Evolutionary conservation across 192 early-diverging fungal species (phyloP), one percentile per base, ranked within the genome.

Genomic region (Powellomyces hirtus): DNA sequence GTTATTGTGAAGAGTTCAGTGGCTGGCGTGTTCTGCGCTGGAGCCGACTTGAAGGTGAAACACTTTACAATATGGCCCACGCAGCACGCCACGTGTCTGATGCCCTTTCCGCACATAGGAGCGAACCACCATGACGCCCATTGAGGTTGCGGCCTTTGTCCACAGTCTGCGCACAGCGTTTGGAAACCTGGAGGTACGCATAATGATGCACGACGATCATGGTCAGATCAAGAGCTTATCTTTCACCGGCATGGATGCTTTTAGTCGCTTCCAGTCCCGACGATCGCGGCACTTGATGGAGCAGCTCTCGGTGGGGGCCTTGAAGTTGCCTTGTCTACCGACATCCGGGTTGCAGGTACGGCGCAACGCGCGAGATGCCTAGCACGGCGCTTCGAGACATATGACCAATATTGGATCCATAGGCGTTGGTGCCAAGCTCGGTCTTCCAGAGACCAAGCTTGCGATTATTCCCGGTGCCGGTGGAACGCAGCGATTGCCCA

Each of bases 381-480:
- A n/a, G n/a, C n/a, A n/a, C n/a, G n/a, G n/a, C n/a, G n/a, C n/a
- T n/a, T n/a, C n/a, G n/a, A n/a, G n/a, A n/a, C n/a, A n/a, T n/a
- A n/a, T n/a, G n/a, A n/a, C n/a, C n/a, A n/a, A n/a, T n/a, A n/a
- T n/a, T n/a, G n/a, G n/a, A n/a, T n/a, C n/a, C n/a, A n/a, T n/a
- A n/a, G n/a, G n/a, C n/a, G n/a, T n/a, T 56, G 24, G 29, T 36
- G 90, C 93, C 27, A 86, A 90, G 59, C 78, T 98, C 42, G 95
- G 95, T 11, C 78, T 98, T 45, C 89, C 92, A 1, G 96, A 98
- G 75, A 96, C 96, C 1, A 88, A 84, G 77, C 88, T 98, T 40
- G 97, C 95, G 72, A 90, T 89, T n/a, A 97, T 98, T 38, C 94
- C 97, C 11, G 96, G 91, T 59, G 85, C 77, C 38, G 96, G 96